phyloP scores from a whole-genome alignment of 345 rosid genomes.

The Bruguiera parviflora region DNA sequence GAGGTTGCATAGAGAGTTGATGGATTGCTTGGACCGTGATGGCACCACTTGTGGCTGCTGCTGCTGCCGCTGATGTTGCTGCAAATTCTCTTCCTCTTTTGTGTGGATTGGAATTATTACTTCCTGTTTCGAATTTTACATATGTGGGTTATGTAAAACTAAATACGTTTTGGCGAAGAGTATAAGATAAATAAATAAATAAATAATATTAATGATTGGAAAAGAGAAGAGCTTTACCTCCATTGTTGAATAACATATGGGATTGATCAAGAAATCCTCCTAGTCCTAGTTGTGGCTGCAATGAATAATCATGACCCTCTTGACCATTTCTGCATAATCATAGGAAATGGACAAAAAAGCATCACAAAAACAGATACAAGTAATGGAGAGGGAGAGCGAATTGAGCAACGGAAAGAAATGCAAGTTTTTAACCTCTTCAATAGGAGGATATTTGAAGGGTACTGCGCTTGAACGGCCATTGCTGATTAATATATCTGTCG shows the following conservation, averaged over 20 bases:
- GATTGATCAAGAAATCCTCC: conserved; percentile 57
- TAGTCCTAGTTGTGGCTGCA: conserved; percentile 43
- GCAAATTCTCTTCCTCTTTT: conserved; percentile 58
- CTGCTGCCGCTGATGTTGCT: neutral
- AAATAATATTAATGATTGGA: too few species aligned
- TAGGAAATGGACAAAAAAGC: neutral
- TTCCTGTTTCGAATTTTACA: neutral
- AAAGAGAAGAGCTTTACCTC: conserved; percentile 10
- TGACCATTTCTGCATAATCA: conserved; percentile 53
- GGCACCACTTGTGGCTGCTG: neutral
- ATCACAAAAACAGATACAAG: too few species aligned
- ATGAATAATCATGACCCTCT: conserved; percentile 58
- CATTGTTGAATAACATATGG: conserved; percentile 42
- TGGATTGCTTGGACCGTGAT: conserved; percentile 16
- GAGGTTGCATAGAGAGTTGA: conserved; percentile 38
- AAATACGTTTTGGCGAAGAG: too few species aligned
- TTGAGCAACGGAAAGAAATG: neutral
- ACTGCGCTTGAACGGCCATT: conserved; percentile 94
- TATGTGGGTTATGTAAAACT: too few species aligned
- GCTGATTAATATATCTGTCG: neutral
- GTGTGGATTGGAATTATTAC: conserved; percentile 33
- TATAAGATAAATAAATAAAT: too few species aligned
- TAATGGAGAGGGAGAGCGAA: neutral
- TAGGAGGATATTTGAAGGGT: conserved; percentile 74
- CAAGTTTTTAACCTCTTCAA: conserved; percentile 47